Evolutionary conservation across 148 eudicot species (phyloP), one percentile per base, ranked within the genome.

Genomic region (Nepenthes mirabilis): DNA sequence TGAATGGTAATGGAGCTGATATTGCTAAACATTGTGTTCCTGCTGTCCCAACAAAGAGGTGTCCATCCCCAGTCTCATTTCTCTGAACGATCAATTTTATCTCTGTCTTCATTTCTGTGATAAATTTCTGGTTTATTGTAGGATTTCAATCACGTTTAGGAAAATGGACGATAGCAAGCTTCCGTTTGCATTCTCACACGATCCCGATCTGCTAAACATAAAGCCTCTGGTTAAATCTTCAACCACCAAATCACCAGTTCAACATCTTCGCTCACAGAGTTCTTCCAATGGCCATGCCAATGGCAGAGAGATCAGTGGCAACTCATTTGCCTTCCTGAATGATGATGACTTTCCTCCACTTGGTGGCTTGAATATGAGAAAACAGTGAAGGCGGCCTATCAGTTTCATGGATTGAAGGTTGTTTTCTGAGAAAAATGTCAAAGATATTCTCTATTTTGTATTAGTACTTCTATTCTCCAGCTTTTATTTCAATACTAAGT

Each of bases 121-220:
- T 11, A 5, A 6, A 45, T 49, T 6, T 49, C n/a, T 49, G 6
- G 12, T 11, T 10, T n/a, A 32, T 50, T 64, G 49, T 65, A 83
- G 88, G 67, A 83, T 80, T 43, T 83, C 88, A 6, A 76, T 83
- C 69, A 83, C 88, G 9, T 83, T 80, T 55, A 66, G 88, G 59
- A 83, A 70, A 69, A 83, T 83, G 88, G 85, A 83, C 32, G 76
- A 79, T 1, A 71, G 74, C 70, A 83, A 80, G 61, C 63, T 70
- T 53, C 88, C 85, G 1, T 74, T 68, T 61, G 52, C 33, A 6
- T 83, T 68, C 55, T 52, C 63, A 10, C 72, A 82, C 0, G 83
- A 77, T 50, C 79, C 79, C 2, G 81, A 83, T 43, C 59, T 83
- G 32, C 65, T 51, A 37, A 70, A 72, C 6, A 36, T 77, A 66